Evolutionary conservation across 2,329 filamentous ascomycete genomes (phyloP), one percentile per base, ranked within the genome.

Genomic region (Aspergillus brasiliensis): DNA sequence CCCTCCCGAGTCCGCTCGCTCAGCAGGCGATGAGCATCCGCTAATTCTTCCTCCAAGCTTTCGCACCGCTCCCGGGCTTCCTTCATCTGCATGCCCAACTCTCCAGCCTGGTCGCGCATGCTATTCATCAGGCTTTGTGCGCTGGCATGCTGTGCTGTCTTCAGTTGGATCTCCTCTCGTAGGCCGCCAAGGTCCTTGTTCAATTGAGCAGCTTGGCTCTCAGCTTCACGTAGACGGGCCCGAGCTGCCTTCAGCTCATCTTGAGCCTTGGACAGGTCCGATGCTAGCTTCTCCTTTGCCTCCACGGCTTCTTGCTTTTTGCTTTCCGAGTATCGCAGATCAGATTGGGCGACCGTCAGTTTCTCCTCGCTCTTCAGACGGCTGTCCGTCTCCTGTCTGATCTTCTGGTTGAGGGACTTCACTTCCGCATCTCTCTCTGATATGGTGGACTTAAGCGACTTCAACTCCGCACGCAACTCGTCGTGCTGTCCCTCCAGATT

Each of bases 81-180:
- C 75, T 95, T 96, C 77, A 97, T 89, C 78, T 97, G 95, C 65
- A 91, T 90, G 5, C 88, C 88, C 70, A 98, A 85, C 78, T 99
- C 95, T 1, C 90, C 86, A 0, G 89, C 90, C 78, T 98, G 92
- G 69, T 97, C 92, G 62, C 93, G 91, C 91, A 98, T 95, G 73
- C 91, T 96, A 69, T 88, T 89, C 74, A 98, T 87, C 13, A 97
- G 79, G 53, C 89, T 90, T 74, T 98, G 91, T 0, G 92, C 90
- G 66, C 88, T 96, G 56, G 86, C 85, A 70, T 96, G 93, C 75
- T 97, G 92, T 40, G 91, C 91, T 2, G 86, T 85, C 80, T 95
- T 96, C 61, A 97, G 84, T 57, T 93, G 86, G 0, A 91, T 85
- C 68, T 98, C 93, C 65, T 97, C 92, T 44, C 88, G 85, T 19